Conservation (phyloP, 768 basidiomycete genomes). For the Lepiota brunneoincarnata region DNA sequence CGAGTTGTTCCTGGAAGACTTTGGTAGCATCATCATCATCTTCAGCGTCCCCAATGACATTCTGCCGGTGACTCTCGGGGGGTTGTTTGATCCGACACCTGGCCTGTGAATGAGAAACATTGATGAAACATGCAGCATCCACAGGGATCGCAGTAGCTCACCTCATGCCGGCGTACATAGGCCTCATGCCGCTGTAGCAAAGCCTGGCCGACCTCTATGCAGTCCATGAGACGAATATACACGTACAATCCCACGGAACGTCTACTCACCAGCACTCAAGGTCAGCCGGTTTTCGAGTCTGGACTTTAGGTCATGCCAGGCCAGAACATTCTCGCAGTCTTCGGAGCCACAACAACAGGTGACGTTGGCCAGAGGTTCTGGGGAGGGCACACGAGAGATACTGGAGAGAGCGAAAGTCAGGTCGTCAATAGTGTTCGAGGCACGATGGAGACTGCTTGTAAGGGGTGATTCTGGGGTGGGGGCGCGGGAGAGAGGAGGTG, state of each 20-base stretch:
- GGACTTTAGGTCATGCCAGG: conserved; percentile 64
- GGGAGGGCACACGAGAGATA: conserved; percentile 73
- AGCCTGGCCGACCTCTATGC: conserved; percentile 84
- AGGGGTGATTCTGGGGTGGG: conserved; percentile 50
- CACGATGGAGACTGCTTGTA: conserved; percentile 48
- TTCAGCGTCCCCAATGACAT: conserved; percentile 1
- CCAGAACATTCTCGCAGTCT: conserved; percentile 60
- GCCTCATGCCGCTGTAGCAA: conserved; percentile 84
- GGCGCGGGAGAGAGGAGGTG: conserved; percentile 28
- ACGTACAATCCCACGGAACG: background rate
- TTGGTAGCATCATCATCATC: conserved; percentile 21
- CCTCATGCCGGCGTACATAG: conserved; percentile 73
- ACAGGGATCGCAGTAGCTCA: conserved; percentile 24
- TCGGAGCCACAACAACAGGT: conserved; percentile 67
- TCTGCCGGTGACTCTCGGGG: conserved; percentile 19
- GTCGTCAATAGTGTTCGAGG: conserved; percentile 71
- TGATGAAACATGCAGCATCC: background rate
- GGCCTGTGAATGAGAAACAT: conserved; percentile 14
- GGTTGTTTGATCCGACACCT: conserved; percentile 17
- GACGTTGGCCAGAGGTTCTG: conserved; percentile 52
- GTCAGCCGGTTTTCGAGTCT: conserved; percentile 75
- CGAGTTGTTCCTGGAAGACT: conserved; percentile 28
- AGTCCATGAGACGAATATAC: background rate
- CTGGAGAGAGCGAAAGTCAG: conserved; percentile 69
- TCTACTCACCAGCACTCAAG: conserved; percentile 77